These are phyloP conservation scores for Parastagonospora nodorum DNA, from an alignment of 2,329 filamentous ascomycete species.

Conservation along the genomic window DNA sequence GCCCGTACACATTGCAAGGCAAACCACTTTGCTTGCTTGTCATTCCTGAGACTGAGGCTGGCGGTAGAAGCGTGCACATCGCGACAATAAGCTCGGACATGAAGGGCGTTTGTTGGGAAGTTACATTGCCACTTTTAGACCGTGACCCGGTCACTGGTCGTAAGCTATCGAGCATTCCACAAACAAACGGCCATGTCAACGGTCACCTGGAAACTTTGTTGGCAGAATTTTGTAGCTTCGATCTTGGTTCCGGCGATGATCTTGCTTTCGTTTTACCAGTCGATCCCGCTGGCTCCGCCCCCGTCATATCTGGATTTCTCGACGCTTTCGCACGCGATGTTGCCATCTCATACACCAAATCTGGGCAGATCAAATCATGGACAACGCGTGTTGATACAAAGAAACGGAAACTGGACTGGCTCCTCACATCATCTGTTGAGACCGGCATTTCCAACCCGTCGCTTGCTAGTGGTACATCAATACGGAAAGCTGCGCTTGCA, in stretches of 20 bases:
- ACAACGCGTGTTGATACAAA: conserved; percentile 73
- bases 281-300: conserved; percentile 78
- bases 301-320: conserved; percentile 75
- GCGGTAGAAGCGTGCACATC: conserved; percentile 63
- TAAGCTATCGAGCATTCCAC: conserved; percentile 26
- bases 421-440: conserved; percentile 79
- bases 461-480: conserved; percentile 81
- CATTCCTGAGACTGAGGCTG: conserved; percentile 67
- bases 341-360: conserved; percentile 80
- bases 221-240: conserved; percentile 72
- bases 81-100: conserved; percentile 82
- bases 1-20: conserved; percentile 64
- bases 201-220: conserved; percentile 53
- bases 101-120: conserved; percentile 80
- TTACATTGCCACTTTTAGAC: conserved; percentile 61
- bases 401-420: conserved; percentile 72
- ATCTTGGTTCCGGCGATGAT: conserved; percentile 62
- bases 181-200: conserved; percentile 38
- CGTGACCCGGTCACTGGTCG: conserved; percentile 34
- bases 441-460: conserved; percentile 75
- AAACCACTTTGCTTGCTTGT: conserved; percentile 81
- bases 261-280: conserved; percentile 73
- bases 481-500: conserved; percentile 84
- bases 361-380: conserved; percentile 81
- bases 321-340: conserved; percentile 87